Base-by-base conservation (phyloP, 2,329 filamentous ascomycete species). In the Penicillium hesseltinei region DNA sequence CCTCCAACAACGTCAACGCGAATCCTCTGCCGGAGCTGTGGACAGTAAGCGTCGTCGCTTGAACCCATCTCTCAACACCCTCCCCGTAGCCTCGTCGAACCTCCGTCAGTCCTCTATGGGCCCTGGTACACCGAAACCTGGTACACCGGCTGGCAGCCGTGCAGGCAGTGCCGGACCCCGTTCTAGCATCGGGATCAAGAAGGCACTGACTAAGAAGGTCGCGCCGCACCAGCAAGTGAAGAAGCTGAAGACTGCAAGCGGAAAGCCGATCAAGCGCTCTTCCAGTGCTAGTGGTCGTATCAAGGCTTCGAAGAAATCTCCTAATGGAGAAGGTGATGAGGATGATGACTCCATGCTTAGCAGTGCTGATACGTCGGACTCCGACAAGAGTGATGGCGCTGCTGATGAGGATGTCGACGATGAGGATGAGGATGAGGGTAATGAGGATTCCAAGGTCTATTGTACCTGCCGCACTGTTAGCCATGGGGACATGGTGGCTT, bases 401-500 rank as follows among this genome's bases (percentile, higher is more conserved):
- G 67, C 66, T 21, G 76, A 77, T 13, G 76, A 74, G 42, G 76
- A 77, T 51, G 68, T 76, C 57, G 78, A 79, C n/a, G 78, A 77
- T 27, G 77, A 79, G 8, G 78, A 78, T 15, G 77, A 79, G 46
- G 80, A 81, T 19, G 79, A 81, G 58, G 78, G 75, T 11, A 81
- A 80, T 44, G 82, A 83, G 63, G 81, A 85, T 67, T 83, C 85
- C 60, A 83, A 83, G 59, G 81, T 84, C 40, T 88, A 88, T 68
- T 88, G 85, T 72, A 86, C 85, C 62, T 88, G 85, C 67, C 84
- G 84, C 49, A 82, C 83, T 61, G 84, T 87, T 38, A 84, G 81
- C 61, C 87, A 86, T 67, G 85, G 85, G 19, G 83, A 86, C 66
- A 88, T 88, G 85, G 82, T 88, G 40, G 85, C 84, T 13, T 88